Evolutionary conservation across 176 grass and related monocot genomes (phyloP).

Genomic region (Bothriochloa decipiens): DNA sequence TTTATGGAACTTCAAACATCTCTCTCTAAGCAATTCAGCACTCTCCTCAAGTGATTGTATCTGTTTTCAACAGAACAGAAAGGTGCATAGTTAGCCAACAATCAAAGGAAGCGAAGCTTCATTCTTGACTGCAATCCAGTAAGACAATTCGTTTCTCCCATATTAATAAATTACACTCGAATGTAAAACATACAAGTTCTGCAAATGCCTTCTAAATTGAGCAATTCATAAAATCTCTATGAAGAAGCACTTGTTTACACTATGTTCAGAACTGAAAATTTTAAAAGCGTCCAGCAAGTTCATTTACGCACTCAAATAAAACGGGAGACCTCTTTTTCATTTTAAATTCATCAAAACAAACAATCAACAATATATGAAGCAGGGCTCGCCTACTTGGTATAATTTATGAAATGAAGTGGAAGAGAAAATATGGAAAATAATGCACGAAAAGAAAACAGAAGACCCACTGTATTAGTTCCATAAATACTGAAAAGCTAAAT

Average conservation of each 20-base stretch:
- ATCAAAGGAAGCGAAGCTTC: background rate
- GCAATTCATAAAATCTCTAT: background rate
- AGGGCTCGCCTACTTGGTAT: background rate
- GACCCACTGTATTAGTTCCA: background rate
- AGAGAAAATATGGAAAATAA: background rate
- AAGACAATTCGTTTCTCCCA: constrained; percentile 9
- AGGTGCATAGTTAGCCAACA: constrained; percentile 10
- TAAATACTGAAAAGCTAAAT: background rate
- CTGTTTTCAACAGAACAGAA: constrained; percentile 56
- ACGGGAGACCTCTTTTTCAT: constrained; percentile 7
- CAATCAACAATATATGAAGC: background rate
- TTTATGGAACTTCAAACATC: constrained; percentile 98
- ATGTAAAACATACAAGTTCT: background rate
- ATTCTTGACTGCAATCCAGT: background rate
- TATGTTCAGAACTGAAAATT: background rate
- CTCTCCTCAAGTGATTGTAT: constrained; percentile 93
- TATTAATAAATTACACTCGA: background rate
- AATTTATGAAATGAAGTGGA: background rate
- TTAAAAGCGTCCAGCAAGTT: background rate
- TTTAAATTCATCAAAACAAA: background rate
- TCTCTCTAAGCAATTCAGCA: constrained; percentile 85
- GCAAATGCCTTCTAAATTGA: constrained; percentile 15
- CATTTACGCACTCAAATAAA: constrained; percentile 8
- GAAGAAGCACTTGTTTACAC: background rate
- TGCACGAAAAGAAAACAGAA: background rate